phyloP scores from a whole-genome alignment of 768 basidiomycete species.

The Boletus speciosus region DNA sequence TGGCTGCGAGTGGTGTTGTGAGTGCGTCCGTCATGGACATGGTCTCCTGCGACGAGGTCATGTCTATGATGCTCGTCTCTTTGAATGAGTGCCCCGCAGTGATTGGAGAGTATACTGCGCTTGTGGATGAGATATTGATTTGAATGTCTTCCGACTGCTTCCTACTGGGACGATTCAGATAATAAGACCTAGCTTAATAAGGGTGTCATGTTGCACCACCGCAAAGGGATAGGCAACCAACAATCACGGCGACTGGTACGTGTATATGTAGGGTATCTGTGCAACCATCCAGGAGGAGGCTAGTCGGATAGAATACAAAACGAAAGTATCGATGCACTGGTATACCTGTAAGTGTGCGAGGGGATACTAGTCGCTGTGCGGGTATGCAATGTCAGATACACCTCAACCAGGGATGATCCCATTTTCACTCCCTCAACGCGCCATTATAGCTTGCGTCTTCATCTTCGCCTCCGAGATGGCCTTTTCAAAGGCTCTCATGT shows the following conservation, averaged over 20 bases:
- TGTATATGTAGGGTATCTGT: neutral
- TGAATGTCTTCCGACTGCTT: too few species aligned
- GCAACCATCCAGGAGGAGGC: neutral
- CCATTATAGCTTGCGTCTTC: constrained; percentile 83
- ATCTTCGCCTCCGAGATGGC: constrained; percentile 68
- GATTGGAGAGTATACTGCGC: too few species aligned
- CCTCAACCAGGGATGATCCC: neutral
- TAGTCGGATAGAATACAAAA: constrained; percentile 17
- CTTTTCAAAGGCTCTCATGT: constrained; percentile 69
- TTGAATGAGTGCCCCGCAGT: too few species aligned
- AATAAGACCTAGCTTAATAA: too few species aligned
- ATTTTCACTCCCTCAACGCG: constrained; percentile 42
- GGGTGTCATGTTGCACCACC: too few species aligned
- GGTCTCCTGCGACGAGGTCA: constrained; percentile 10
- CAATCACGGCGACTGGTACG: neutral
- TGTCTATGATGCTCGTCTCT: neutral
- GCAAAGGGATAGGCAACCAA: neutral
- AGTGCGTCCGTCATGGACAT: constrained; percentile 56
- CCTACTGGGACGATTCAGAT: too few species aligned
- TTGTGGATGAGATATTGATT: too few species aligned
- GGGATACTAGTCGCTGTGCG: constrained; percentile 6
- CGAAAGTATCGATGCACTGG: constrained; percentile 16
- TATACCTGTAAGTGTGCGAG: constrained; percentile 16
- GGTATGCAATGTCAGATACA: constrained; percentile 4
- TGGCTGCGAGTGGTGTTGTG: constrained; percentile 55